Evolutionary conservation across 306 rosid genomes (phyloP).

Genomic region (Pyrus betulifolia): DNA sequence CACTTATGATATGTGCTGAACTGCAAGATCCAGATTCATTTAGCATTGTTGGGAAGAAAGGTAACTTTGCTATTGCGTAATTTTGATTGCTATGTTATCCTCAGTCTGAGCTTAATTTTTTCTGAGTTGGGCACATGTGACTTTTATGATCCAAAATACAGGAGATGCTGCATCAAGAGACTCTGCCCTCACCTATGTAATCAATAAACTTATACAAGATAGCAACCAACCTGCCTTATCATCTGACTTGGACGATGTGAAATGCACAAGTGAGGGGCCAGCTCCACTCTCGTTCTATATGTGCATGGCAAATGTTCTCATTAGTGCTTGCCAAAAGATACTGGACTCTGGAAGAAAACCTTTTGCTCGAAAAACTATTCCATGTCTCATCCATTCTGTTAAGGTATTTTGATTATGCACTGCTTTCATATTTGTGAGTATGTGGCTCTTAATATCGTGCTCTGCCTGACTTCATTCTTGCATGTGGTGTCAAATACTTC

Average conservation of each 20-base stretch:
- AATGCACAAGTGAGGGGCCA: conserved; percentile 12
- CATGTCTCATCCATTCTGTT: conserved; percentile 40
- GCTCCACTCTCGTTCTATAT: conserved; percentile 47
- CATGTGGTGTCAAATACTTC: conserved; percentile 19
- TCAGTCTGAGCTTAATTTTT: conserved; percentile 6
- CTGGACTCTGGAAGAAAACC: conserved; percentile 46
- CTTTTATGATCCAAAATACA: conserved; percentile 20
- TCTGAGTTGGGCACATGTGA: conserved; percentile 4
- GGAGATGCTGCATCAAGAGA: conserved; percentile 33
- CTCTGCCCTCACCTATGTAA: conserved; percentile 39
- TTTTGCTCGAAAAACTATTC: conserved; percentile 49
- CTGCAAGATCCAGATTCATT: conserved; percentile 43
- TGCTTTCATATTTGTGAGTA: background rate
- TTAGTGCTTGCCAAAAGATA: conserved; percentile 77
- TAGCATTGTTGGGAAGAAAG: conserved; percentile 33
- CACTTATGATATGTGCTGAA: conserved; percentile 81
- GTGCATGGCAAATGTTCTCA: conserved; percentile 93
- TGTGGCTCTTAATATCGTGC: conserved; percentile 1
- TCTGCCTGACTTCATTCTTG: conserved; percentile 13
- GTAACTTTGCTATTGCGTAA: conserved; percentile 21
- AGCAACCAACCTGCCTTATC: conserved; percentile 16
- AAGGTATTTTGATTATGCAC: conserved; percentile 49
- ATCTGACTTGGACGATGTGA: conserved; percentile 20
- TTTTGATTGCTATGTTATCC: conserved; percentile 9
- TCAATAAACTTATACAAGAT: conserved; percentile 28